These are phyloP conservation scores for Martensiomyces pterosporus DNA, from an alignment of 192 early-diverging fungal species.

Conservation along the genomic window DNA sequence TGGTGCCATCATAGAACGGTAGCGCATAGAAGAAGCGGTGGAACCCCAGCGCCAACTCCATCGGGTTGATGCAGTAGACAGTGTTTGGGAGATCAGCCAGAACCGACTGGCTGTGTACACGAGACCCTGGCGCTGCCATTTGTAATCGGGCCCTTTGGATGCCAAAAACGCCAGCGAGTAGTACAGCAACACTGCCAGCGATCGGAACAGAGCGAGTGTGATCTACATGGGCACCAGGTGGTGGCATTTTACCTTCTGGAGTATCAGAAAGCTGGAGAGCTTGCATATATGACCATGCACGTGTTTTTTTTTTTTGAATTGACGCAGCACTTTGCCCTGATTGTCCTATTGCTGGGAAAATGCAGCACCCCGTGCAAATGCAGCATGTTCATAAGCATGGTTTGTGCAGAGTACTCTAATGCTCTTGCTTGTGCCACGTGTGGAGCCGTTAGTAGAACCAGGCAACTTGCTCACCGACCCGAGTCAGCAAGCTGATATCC, in stretches of 20 bases:
- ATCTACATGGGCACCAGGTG: conserved; percentile 39
- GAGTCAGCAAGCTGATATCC: too few species aligned
- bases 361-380: conserved; percentile 7
- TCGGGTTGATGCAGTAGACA: conserved; percentile 44
- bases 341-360: too few species aligned
- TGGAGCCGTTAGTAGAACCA: too few species aligned
- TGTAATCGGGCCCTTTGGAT: conserved; percentile 30
- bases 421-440: too few species aligned
- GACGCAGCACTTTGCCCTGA: too few species aligned
- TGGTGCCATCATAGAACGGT: conserved; percentile 51
- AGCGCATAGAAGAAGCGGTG: conserved; percentile 51
- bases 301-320: too few species aligned
- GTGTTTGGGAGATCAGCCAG: conserved; percentile 37
- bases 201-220: conserved; percentile 17
- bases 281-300: conserved; percentile 38
- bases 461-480: too few species aligned
- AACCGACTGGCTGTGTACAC: conserved; percentile 26
- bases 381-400: conserved; percentile 19
- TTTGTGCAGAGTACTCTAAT: conserved; percentile 8
- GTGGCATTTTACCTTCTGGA: conserved; percentile 23
- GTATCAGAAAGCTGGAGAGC: conserved; percentile 33
- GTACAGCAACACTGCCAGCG: conserved; percentile 27
- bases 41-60: conserved; percentile 50
- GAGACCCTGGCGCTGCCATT: conserved; percentile 8
- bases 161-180: conserved; percentile 37